Conservation (phyloP, 768 basidiomycete genomes). For the Trametes gibbosa region DNA sequence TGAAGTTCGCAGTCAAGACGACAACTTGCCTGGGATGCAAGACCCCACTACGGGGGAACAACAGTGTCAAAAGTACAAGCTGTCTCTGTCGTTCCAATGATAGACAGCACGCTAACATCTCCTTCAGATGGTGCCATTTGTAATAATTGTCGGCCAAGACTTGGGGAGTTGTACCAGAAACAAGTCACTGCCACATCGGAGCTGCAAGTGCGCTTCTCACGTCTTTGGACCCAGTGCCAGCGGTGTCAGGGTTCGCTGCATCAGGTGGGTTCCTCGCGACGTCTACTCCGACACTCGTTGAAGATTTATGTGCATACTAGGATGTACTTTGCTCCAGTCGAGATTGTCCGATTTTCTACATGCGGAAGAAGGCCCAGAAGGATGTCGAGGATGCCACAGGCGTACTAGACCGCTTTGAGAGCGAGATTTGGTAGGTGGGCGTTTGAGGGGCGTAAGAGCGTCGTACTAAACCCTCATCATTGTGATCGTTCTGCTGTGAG, state of each 20-base stretch:
- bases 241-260: constrained; percentile 98
- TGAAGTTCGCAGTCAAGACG: constrained; percentile 98
- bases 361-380: constrained; percentile 97
- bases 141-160: constrained; percentile 82
- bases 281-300: background rate
- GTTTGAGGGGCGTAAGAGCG: background rate
- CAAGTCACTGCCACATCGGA: constrained; percentile 71
- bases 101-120: background rate
- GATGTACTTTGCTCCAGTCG: constrained; percentile 96
- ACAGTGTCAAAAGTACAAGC: constrained; percentile 66
- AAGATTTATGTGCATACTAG: constrained; percentile 36
- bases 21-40: constrained; percentile 95
- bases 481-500: background rate
- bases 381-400: constrained; percentile 86
- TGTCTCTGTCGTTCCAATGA: background rate
- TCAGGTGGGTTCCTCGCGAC: constrained; percentile 55
- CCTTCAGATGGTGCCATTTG: constrained; percentile 85
- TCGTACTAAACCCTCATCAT: background rate
- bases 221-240: constrained; percentile 98
- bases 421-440: constrained; percentile 57
- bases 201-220: constrained; percentile 86
- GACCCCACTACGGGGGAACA: constrained; percentile 75
- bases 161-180: constrained; percentile 91
- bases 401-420: constrained; percentile 82
- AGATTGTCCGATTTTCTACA: constrained; percentile 99